Base-by-base conservation (phyloP, 1,139 yeast genomes). In the Hansenula lynferdii region DNA sequence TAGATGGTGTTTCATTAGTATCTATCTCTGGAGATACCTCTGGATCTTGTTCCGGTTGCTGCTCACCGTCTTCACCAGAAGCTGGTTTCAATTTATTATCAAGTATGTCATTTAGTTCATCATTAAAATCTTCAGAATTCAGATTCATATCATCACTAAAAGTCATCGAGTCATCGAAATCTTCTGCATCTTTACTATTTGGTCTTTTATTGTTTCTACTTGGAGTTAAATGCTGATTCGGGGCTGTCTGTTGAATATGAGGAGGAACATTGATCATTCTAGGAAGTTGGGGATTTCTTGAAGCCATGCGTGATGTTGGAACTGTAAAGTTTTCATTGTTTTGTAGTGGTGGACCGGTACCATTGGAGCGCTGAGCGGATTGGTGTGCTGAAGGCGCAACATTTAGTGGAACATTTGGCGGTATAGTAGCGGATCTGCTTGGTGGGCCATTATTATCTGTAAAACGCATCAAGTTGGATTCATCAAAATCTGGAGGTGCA, bases 111-210 rank as follows among this genome's bases (percentile, higher is more conserved):
- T 53, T 39, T 10, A 60, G 54, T 42, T 65, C 54, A 43, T 53
- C 54, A 28, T 54, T 62, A 30, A 60, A 61, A 33, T 65, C 71
- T 19, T 65, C 69, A 0, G 68, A 65, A 41, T 58, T 57, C 5
- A 67, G 36, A 32, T 44, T 48, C 11, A 64, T 40, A 42, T 81
- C 89, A 53, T 82, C 90, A 51, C 86, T 79, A 49, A 80, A 80
- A 41, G 73, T 63, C 45, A 80, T 72, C 3, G 86, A 80, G 47
- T 80, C 89, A 39, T 81, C 87, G 43, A 77, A 65, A 41, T 72
- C 69, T 28, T 70, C 72, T 16, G 64, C 52, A 5, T 31, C 35
- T 7, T 49, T 50, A 8, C 42, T 38, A 20, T 38, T 38, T 8
- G 34, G 31, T 8, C 39, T 28, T 11, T 37, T 40, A 12, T 19